A percentile compares a stretch with the other conserved stretches of the same genome.
phyloP scores from a whole-genome alignment of 176 grass and related monocot genomes.

The Avena atlantica region DNA sequence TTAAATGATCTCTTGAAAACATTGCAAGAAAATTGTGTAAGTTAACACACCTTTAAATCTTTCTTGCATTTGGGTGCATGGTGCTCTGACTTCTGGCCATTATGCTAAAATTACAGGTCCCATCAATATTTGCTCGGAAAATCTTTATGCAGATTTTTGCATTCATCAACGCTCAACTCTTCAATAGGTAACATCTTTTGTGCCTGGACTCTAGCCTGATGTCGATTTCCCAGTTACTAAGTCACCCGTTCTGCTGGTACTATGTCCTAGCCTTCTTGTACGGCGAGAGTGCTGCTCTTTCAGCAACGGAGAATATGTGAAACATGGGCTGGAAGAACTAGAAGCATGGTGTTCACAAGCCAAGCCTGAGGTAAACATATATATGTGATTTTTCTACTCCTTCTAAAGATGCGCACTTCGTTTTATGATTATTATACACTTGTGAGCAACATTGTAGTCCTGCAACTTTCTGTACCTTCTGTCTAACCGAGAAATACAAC shows the following conservation, averaged over 20 bases:
- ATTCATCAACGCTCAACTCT: constrained; percentile 91
- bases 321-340: constrained; percentile 79
- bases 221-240: constrained; percentile 25
- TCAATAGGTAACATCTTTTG: constrained; percentile 71
- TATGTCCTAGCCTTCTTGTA: constrained; percentile 72
- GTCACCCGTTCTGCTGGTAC: constrained; percentile 17
- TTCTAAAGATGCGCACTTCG: not conserved
- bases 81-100: constrained; percentile 37
- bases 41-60: constrained; percentile 23
- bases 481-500: constrained; percentile 44
- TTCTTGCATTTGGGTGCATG: constrained; percentile 28
- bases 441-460: constrained; percentile 6
- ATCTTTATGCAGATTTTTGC: constrained; percentile 79
- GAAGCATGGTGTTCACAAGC: constrained; percentile 76
- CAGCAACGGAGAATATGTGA: constrained; percentile 97
- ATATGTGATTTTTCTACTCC: constrained; percentile 10
- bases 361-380: constrained; percentile 72
- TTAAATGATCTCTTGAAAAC: constrained; percentile 71
- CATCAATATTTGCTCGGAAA: constrained; percentile 68
- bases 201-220: constrained; percentile 23
- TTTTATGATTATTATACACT: not conserved
- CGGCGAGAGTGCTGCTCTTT: constrained; percentile 93
- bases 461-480: constrained; percentile 6
- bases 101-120: constrained; percentile 65
- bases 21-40: constrained; percentile 96